Conservation (phyloP, 2,329 filamentous ascomycete genomes). For the Daldinia sp. region DNA sequence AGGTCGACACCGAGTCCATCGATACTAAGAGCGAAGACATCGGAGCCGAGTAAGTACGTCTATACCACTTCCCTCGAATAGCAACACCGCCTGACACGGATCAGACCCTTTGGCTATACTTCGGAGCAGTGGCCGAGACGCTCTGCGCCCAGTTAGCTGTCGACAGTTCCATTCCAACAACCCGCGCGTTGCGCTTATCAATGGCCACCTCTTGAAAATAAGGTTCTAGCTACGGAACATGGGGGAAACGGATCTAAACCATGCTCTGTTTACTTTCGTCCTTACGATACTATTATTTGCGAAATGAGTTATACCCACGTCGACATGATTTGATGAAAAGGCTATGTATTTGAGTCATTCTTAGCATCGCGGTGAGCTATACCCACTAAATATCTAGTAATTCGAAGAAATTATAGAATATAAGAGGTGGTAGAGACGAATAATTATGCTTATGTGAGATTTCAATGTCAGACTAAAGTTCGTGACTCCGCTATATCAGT, state of each 20-base stretch:
- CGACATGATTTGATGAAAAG: background rate
- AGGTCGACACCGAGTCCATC: conserved; percentile 27
- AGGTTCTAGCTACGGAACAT: background rate
- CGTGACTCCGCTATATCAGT: background rate
- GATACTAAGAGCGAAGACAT: conserved; percentile 25
- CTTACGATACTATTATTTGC: conserved; percentile 5
- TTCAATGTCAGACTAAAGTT: background rate
- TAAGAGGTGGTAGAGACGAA: background rate
- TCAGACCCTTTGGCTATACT: conserved; percentile 45
- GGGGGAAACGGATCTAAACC: conserved; percentile 4
- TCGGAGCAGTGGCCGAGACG: conserved; percentile 46
- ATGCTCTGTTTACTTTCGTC: background rate
- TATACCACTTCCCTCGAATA: background rate
- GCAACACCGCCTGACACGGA: conserved; percentile 17
- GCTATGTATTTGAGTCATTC: background rate
- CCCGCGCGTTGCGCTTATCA: conserved; percentile 10
- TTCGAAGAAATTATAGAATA: background rate
- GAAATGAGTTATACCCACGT: conserved; percentile 24
- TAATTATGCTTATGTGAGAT: background rate
- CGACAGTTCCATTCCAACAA: background rate
- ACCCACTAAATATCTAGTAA: background rate
- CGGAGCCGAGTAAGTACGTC: conserved; percentile 41
- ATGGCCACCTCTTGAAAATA: conserved; percentile 30
- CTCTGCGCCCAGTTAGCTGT: conserved; percentile 42
- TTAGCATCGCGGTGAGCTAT: background rate